phyloP scores from a whole-genome alignment of 306 rosid species.

The Lagenaria siceraria region DNA sequence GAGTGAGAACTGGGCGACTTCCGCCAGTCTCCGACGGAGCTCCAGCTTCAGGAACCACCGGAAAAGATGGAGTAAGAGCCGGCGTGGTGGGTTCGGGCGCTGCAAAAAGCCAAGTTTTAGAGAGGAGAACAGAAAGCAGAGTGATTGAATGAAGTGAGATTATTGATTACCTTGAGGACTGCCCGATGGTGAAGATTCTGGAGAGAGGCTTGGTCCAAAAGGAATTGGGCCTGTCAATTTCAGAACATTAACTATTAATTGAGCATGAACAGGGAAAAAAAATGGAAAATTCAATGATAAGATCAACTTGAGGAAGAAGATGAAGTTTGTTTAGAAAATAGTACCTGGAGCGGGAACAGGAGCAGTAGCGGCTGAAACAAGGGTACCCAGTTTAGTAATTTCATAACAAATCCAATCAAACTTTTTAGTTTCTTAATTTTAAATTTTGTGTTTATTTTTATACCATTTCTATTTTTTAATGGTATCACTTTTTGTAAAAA shows the following conservation, averaged over 20 bases:
- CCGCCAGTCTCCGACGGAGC: conserved; percentile 38
- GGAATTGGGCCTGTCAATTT: conserved; percentile 41
- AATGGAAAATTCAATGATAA: not conserved
- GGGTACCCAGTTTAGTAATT: not conserved
- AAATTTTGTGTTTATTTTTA: no score
- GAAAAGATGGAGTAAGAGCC: conserved; percentile 21
- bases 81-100: conserved; percentile 38
- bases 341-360: conserved; percentile 77
- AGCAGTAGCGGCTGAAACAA: conserved; percentile 35
- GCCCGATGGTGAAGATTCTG: conserved; percentile 30
- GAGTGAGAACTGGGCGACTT: conserved; percentile 44
- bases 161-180: conserved; percentile 40
- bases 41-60: conserved; percentile 17
- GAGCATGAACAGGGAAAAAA: not conserved
- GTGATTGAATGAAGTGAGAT: not conserved
- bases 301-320: not conserved
- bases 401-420: not conserved
- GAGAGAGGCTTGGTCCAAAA: conserved; percentile 22
- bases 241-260: not conserved
- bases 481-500: no score
- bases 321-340: not conserved
- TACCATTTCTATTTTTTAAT: no score
- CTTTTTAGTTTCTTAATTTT: no score
- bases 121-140: not conserved
- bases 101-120: conserved; percentile 16